Base-by-base conservation (phyloP, 2,329 filamentous ascomycete genomes). In the Pyricularia sp. region DNA sequence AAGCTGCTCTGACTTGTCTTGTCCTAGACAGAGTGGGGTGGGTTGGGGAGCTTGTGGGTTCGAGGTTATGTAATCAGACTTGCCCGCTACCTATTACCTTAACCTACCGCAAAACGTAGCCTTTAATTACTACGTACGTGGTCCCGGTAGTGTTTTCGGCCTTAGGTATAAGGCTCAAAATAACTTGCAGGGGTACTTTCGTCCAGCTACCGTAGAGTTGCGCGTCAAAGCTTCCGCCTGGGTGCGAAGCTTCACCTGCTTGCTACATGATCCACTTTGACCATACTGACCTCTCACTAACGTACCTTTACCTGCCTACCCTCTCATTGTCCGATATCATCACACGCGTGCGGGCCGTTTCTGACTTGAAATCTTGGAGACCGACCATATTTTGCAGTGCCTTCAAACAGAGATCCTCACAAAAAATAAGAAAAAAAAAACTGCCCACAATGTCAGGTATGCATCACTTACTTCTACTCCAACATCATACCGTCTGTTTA, bases 391-490 rank as follows among this genome's bases (percentile, higher is more conserved):
- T 36, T 64, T 36, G 42, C 66, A 20, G 36, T 36, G 42, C 72
- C 74, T 72, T 75, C 61, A 70, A 69, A 25, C 26, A 69, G 61
- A 26, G 28, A 64, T 17, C 3, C 33, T 17, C 61, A 17, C 61
- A 64, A 64, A 26, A n/a, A n/a, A n/a, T n/a, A n/a, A n/a, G n/a
- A n/a, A n/a, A n/a, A n/a, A n/a, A 14, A 6, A 64, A 26, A 64
- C 25, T 20, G 23, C 42, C 36, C 82, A 83, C 76, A 76, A 86
- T 86, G 84, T 85, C 84, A 79, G 83, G 84, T 84, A 75, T 69
- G 81, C 78, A 65, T 33, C 59, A 36, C 64, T 66, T 50, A 65
- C 72, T 69, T 64, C 4, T 30, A 28, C 61, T 64, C 25, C 4
- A 25, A n/a, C 30, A 23, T 5, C 64, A 31, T 55, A 42, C 33